Percentiles rank a stretch among this genome's conserved stretches.
phyloP scores from a whole-genome alignment of 345 rosid genomes.

The Hypericum perforatum region DNA sequence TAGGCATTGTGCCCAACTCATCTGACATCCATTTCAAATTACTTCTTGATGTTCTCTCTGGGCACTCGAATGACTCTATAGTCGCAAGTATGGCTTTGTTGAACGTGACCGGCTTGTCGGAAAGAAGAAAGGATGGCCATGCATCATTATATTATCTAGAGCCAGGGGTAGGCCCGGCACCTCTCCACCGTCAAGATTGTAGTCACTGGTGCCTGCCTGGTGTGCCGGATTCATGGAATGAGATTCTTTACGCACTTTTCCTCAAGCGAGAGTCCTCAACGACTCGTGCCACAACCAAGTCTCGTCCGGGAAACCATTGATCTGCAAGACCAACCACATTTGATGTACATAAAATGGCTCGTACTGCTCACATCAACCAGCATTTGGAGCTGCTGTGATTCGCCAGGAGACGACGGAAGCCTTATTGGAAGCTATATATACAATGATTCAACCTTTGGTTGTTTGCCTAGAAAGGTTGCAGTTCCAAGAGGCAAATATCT shows the following conservation, averaged over 20 bases:
- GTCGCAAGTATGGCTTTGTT: conserved; percentile 30
- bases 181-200: conserved; percentile 72
- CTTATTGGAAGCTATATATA: too few relatives aligned
- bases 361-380: too few relatives aligned
- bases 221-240: conserved; percentile 90
- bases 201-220: conserved; percentile 99
- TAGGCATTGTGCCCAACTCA: conserved; percentile 36
- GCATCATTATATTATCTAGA: conserved; percentile 64
- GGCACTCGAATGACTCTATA: conserved; percentile 19
- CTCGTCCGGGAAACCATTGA: too few relatives aligned
- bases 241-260: conserved; percentile 53
- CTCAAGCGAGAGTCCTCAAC: conserved; percentile 10
- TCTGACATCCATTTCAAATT: conserved; percentile 36
- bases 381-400: too few relatives aligned
- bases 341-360: too few relatives aligned
- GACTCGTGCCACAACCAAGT: too few relatives aligned
- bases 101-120: conserved; percentile 63
- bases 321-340: too few relatives aligned
- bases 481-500: too few relatives aligned
- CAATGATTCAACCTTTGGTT: too few relatives aligned
- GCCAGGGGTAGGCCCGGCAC: conserved; percentile 40
- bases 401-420: too few relatives aligned
- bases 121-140: conserved; percentile 77
- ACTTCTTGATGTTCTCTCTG: conserved; percentile 33
- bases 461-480: too few relatives aligned